Conservation (phyloP, 2,329 filamentous ascomycete genomes). For the Graphium sp. region DNA sequence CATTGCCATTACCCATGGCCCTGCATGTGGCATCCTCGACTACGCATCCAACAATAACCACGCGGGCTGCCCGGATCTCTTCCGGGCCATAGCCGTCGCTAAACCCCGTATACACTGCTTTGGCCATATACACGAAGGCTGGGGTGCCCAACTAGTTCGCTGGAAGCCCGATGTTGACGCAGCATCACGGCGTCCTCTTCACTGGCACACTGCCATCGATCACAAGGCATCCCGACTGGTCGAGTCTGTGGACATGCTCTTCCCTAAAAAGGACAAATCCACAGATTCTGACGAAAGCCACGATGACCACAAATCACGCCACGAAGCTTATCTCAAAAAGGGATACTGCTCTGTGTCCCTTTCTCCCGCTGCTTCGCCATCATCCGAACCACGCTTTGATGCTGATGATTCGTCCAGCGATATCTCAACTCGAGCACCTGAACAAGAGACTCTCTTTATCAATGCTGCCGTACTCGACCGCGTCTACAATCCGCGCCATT, state of each 20-base stretch:
- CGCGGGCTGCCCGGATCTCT: slow-evolving; percentile 14
- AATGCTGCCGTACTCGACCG: slow-evolving; percentile 36
- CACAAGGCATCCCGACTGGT: background rate
- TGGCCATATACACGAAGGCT: slow-evolving; percentile 15
- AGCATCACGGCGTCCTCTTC: background rate
- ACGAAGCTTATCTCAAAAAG: background rate
- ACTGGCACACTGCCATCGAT: background rate
- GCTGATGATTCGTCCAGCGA: slow-evolving; percentile 22
- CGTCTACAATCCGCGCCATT: slow-evolving; percentile 21
- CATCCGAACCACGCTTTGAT: slow-evolving; percentile 28
- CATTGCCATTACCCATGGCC: slow-evolving; percentile 17
- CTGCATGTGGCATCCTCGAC: slow-evolving; percentile 23
- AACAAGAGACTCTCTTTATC: slow-evolving; percentile 30
- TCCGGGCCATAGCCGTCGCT: slow-evolving; percentile 11
- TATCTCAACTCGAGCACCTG: slow-evolving; percentile 15
- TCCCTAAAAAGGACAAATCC: background rate
- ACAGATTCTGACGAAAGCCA: slow-evolving; percentile 1
- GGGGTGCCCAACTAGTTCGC: slow-evolving; percentile 23
- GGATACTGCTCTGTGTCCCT: background rate
- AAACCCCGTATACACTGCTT: slow-evolving; percentile 18
- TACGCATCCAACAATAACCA: slow-evolving; percentile 11
- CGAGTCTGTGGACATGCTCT: background rate
- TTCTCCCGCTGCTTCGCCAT: slow-evolving; percentile 16
- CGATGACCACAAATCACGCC: slow-evolving; percentile 1
- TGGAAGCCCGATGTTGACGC: slow-evolving; percentile 18